Conservation (phyloP, 202 grass and related monocot species). For the Zizania palustris region DNA sequence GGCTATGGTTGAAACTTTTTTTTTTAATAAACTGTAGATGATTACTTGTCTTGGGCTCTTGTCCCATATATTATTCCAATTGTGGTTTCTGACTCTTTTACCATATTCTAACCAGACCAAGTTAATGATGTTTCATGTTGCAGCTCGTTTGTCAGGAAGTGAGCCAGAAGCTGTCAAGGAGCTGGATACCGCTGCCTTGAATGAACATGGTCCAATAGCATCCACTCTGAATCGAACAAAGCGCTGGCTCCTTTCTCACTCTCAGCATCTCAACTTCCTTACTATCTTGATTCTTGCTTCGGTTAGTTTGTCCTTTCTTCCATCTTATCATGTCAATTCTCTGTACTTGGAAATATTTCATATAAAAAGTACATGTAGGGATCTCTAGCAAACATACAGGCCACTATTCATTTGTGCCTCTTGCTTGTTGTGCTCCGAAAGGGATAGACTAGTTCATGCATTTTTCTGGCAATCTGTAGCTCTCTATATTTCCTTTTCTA, state of each 20-base stretch:
- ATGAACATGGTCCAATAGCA: conserved; percentile 74
- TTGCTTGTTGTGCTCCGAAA: conserved; percentile 26
- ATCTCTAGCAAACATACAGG: neutral
- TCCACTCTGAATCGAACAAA: conserved; percentile 63
- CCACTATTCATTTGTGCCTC: neutral
- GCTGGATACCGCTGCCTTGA: conserved; percentile 55
- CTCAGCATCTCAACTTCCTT: conserved; percentile 78
- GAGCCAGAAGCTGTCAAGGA: conserved; percentile 79
- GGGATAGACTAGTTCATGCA: neutral
- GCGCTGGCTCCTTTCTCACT: conserved; percentile 75
- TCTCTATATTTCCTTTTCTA: neutral
- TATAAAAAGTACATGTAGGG: neutral
- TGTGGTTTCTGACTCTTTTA: conserved; percentile 10
- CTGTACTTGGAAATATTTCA: neutral
- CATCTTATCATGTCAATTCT: neutral
- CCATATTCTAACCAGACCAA: conserved; percentile 19
- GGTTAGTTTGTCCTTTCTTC: conserved; percentile 51
- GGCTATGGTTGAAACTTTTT: neutral
- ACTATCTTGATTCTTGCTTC: conserved; percentile 95
- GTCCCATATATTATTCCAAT: neutral
- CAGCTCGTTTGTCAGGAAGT: conserved; percentile 82
- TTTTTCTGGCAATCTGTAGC: conserved; percentile 9
- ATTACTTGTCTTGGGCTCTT: neutral
- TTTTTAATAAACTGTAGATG: conserved; percentile 1
- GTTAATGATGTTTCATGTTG: conserved; percentile 37